A percentile compares a stretch with the other conserved stretches of the same genome.
phyloP scores from a whole-genome alignment of 2,329 filamentous ascomycete species.

The Exophiala aquamarina region DNA sequence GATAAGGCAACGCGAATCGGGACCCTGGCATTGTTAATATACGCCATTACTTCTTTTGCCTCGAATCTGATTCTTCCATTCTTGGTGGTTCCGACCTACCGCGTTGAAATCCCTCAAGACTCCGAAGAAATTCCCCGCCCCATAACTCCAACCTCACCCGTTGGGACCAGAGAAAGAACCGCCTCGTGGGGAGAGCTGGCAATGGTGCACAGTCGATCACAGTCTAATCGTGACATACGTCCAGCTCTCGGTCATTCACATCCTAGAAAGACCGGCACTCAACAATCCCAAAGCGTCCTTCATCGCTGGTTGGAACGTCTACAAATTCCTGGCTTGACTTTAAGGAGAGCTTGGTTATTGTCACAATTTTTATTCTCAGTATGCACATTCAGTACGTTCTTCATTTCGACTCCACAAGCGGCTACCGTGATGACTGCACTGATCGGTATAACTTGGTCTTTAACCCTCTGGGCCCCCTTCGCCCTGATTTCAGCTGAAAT shows the following conservation, averaged over 20 bases:
- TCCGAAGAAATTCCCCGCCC: conserved; percentile 10
- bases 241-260: conserved; percentile 3
- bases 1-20: conserved; percentile 83
- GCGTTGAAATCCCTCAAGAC: conserved; percentile 1
- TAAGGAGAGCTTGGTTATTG: conserved; percentile 83
- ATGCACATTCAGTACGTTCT: conserved; percentile 77
- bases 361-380: conserved; percentile 80
- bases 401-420: conserved; percentile 68
- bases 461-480: conserved; percentile 93
- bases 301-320: conserved; percentile 58
- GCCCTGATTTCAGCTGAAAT: conserved; percentile 94
- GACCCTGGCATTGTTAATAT: conserved; percentile 84
- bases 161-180: conserved; percentile 18
- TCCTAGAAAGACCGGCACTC: background rate
- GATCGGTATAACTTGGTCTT: conserved; percentile 86
- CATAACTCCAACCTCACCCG: conserved; percentile 12
- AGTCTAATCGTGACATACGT: conserved; percentile 20
- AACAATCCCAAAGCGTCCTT: conserved; percentile 15
- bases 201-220: conserved; percentile 8
- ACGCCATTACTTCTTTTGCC: conserved; percentile 78
- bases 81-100: conserved; percentile 79
- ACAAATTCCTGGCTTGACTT: conserved; percentile 78
- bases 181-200: conserved; percentile 10
- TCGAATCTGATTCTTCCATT: conserved; percentile 84
- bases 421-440: conserved; percentile 78